phyloP scores from a whole-genome alignment of 108 stramenopile genomes.

The Mayamaea pseudoterrestris region DNA sequence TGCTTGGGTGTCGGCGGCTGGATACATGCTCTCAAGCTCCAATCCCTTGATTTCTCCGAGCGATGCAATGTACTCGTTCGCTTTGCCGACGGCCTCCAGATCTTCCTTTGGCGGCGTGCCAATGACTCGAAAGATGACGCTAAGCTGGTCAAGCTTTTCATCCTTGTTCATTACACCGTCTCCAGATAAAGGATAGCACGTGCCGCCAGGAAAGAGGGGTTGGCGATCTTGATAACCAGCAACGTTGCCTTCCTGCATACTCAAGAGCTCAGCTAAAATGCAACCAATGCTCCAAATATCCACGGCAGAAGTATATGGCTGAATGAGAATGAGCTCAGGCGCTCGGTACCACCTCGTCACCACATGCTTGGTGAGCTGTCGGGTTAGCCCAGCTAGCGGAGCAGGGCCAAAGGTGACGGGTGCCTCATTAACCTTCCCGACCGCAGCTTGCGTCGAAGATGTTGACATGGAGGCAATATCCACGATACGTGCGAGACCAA shows the following conservation, averaged over 20 bases:
- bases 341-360: constrained; percentile 99
- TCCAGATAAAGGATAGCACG: constrained; percentile 89
- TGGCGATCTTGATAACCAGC: constrained; percentile 79
- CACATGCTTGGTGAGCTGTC: constrained; percentile 96
- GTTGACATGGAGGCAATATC: not conserved
- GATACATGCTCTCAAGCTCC: constrained; percentile 49
- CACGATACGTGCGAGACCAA: constrained; percentile 93
- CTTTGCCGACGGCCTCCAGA: constrained; percentile 58
- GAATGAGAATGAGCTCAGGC: constrained; percentile 93
- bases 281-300: constrained; percentile 96
- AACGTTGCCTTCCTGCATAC: constrained; percentile 91
- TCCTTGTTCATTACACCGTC: constrained; percentile 39
- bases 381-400: constrained; percentile 38
- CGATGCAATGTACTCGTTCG: constrained; percentile 64
- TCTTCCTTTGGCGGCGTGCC: constrained; percentile 86
- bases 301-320: constrained; percentile 92
- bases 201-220: constrained; percentile 94
- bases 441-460: not conserved
- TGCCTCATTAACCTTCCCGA: not conserved
- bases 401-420: not conserved
- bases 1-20: constrained; percentile 67
- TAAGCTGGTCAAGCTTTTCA: constrained; percentile 89
- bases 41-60: constrained; percentile 36
- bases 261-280: constrained; percentile 79
- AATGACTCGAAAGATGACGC: constrained; percentile 93